phyloP scores from a whole-genome alignment of 768 basidiomycete genomes.

The Lanmaoa rubissima region DNA sequence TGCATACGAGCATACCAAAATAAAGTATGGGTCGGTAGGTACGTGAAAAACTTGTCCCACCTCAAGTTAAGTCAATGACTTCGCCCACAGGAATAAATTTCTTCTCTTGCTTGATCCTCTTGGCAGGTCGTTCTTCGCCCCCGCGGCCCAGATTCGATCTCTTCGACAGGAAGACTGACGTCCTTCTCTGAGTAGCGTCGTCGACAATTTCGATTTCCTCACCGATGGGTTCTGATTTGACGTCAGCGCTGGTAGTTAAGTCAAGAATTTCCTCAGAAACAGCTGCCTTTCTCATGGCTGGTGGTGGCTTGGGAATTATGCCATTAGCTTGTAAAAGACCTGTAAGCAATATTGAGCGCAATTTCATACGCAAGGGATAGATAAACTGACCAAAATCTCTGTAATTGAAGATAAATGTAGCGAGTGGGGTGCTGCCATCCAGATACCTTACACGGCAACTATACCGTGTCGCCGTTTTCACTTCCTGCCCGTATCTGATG shows the following conservation, averaged over 20 bases:
- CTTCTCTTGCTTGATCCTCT: conserved; percentile 30
- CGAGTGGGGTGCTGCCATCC: conserved; percentile 19
- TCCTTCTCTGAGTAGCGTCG: background rate
- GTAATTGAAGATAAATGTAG: conserved; percentile 31
- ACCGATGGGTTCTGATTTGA: conserved; percentile 10
- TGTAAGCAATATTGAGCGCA: background rate
- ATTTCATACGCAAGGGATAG: background rate
- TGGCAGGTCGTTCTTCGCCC: conserved; percentile 10
- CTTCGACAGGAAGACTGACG: background rate
- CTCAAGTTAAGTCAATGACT: conserved; percentile 33
- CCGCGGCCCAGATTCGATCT: background rate
- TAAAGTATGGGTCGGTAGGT: background rate
- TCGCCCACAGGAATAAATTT: conserved; percentile 15
- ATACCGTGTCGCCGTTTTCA: background rate
- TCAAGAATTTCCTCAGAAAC: conserved; percentile 20
- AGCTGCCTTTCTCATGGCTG: background rate
- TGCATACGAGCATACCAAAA: background rate
- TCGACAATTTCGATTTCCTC: conserved; percentile 12
- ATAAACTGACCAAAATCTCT: conserved; percentile 26
- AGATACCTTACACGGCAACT: background rate
- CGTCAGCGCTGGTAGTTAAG: conserved; percentile 9
- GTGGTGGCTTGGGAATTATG: conserved; percentile 20
- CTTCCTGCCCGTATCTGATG: conserved; percentile 26
- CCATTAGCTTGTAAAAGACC: conserved; percentile 30
- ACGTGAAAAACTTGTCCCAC: background rate